Conservation (phyloP, 2,329 filamentous ascomycete genomes). For the Talaromyces sp. region DNA sequence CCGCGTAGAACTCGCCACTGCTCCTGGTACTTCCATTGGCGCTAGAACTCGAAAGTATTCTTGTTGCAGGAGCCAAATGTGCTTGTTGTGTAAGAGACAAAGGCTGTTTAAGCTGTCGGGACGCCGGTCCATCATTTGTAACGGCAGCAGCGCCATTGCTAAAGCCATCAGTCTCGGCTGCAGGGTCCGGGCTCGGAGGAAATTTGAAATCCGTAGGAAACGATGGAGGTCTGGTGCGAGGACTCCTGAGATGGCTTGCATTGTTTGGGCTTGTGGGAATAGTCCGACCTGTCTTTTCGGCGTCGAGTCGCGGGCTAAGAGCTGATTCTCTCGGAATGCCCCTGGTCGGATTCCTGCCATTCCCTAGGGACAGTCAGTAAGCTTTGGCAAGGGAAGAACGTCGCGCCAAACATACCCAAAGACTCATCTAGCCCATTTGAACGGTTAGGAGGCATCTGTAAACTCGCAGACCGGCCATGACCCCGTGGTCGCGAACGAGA, state of each 20-base stretch:
- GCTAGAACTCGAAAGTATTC: slow-evolving; percentile 72
- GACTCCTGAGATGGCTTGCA: slow-evolving; percentile 38
- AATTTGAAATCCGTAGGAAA: slow-evolving; percentile 54
- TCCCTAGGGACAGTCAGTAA: slow-evolving; percentile 21
- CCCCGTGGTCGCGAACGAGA: slow-evolving; percentile 57
- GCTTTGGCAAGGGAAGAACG: neutral
- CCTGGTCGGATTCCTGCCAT: slow-evolving; percentile 33
- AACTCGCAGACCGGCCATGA: slow-evolving; percentile 74
- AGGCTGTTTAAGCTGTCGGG: slow-evolving; percentile 25
- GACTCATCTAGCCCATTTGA: slow-evolving; percentile 40
- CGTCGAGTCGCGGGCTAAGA: slow-evolving; percentile 33
- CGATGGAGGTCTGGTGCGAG: slow-evolving; percentile 36
- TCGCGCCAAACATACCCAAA: slow-evolving; percentile 31
- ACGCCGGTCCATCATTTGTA: slow-evolving; percentile 24
- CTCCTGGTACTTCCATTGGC: slow-evolving; percentile 76
- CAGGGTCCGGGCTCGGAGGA: slow-evolving; percentile 43
- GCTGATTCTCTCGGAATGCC: slow-evolving; percentile 32
- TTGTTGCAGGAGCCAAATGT: slow-evolving; percentile 49
- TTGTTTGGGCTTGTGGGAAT: slow-evolving; percentile 26
- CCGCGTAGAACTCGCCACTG: slow-evolving; percentile 89
- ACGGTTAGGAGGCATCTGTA: slow-evolving; percentile 65
- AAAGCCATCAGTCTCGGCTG: slow-evolving; percentile 27
- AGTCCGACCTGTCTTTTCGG: slow-evolving; percentile 28
- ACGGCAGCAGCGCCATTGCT: slow-evolving; percentile 29
- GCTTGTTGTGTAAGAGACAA: slow-evolving; percentile 27